A percentile compares a stretch with the other conserved stretches of the same genome.
Evolutionary conservation across 192 early-diverging fungal species (phyloP).

Genomic region (Piromyces finnis): DNA sequence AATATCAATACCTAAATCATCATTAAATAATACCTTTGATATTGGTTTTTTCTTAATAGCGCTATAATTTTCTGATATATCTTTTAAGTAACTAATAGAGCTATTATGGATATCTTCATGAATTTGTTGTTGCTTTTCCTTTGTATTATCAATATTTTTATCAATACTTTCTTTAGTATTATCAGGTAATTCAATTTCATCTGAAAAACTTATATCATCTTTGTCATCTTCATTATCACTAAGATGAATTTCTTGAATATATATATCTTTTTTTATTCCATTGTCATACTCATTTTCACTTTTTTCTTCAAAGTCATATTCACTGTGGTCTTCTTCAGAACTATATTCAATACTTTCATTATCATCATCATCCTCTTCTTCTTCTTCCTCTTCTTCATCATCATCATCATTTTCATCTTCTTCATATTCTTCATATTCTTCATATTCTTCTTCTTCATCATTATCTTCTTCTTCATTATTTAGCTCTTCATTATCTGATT

Average conservation of each 20-base stretch:
- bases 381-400: not conserved
- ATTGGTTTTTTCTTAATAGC: not conserved
- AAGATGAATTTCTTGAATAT: not conserved
- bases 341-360: not conserved
- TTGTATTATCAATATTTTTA: too few species aligned
- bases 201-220: not conserved
- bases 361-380: too few species aligned
- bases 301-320: not conserved
- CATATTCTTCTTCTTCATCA: not conserved
- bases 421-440: not conserved
- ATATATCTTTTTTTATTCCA: not conserved
- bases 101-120: not conserved
- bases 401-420: not conserved
- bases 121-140: too few species aligned
- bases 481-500: too few species aligned
- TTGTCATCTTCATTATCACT: not conserved
- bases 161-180: not conserved
- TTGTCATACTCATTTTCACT: not conserved
- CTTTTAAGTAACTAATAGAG: not conserved
- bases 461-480: too few species aligned
- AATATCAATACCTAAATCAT: not conserved
- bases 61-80: not conserved
- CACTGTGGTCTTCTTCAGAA: not conserved
- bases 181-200: not conserved
- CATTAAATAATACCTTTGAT: not conserved